Conservation (phyloP, 108 stramenopile genomes). For the Schizochytrium sp. region DNA sequence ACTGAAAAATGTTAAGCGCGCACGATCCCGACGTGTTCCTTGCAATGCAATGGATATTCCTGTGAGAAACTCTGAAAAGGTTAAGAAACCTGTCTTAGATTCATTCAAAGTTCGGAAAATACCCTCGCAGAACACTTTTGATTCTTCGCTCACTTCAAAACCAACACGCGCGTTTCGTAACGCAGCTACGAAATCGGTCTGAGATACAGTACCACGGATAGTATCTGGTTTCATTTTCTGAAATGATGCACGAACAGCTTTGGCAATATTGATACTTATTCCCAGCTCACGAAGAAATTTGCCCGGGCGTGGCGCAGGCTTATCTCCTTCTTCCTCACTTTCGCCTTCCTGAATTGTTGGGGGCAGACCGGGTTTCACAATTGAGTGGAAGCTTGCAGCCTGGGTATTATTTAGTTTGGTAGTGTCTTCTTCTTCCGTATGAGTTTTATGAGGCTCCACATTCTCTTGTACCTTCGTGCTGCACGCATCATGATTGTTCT, state of each 20-base stretch:
- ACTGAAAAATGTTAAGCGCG: not conserved
- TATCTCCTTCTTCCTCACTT: not conserved
- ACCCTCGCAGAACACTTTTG: not conserved
- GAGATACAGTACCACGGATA: not conserved
- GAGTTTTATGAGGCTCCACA: no score
- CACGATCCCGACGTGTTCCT: constrained; percentile 30
- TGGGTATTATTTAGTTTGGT: no score
- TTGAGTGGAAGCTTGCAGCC: not conserved
- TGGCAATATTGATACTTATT: not conserved
- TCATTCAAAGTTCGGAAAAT: not conserved
- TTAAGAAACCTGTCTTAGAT: not conserved
- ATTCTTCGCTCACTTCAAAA: not conserved
- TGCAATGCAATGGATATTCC: not conserved
- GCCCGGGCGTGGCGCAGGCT: not conserved
- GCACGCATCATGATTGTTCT: not conserved
- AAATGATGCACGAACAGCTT: not conserved
- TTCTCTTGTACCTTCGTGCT: no score
- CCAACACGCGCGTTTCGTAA: not conserved
- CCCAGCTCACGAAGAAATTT: constrained; percentile 38
- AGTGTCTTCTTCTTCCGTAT: no score
- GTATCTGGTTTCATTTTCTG: not conserved
- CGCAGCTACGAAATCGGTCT: not conserved
- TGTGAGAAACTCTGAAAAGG: constrained; percentile 33
- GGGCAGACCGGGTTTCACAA: not conserved
- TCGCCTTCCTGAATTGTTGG: not conserved